These are phyloP conservation scores for Cladochytrium replicatum DNA, from an alignment of 192 early-diverging fungal genomes.

Conservation along the genomic window DNA sequence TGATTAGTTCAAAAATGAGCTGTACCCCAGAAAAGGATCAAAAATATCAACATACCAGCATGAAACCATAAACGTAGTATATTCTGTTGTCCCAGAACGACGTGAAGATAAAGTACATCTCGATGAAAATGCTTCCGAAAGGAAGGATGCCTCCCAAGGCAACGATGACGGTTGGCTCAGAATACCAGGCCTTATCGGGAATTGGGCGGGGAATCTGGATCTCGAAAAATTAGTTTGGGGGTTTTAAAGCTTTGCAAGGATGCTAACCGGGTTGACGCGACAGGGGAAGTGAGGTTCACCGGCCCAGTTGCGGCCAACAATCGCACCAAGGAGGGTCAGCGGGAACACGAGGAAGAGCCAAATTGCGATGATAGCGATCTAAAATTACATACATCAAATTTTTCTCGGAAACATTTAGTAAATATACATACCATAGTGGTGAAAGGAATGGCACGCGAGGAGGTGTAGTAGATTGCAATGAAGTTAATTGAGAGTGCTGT, in stretches of 20 bases:
- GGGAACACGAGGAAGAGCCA: constrained; percentile 81
- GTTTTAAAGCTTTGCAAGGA: not conserved
- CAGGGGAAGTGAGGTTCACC: constrained; percentile 59
- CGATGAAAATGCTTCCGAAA: constrained; percentile 90
- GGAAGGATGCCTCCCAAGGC: constrained; percentile 77
- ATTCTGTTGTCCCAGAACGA: constrained; percentile 84
- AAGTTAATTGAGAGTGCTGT: constrained; percentile 69
- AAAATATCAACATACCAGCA: constrained; percentile 42
- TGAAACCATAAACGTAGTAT: constrained; percentile 90
- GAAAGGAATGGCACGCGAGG: constrained; percentile 83
- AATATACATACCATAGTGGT: constrained; percentile 56
- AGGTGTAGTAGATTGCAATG: constrained; percentile 65
- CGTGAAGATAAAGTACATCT: constrained; percentile 94
- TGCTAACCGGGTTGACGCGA: constrained; percentile 74
- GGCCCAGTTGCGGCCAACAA: constrained; percentile 56
- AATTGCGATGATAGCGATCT: constrained; percentile 66
- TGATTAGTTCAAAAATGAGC: constrained; percentile 1
- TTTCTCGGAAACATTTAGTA: not conserved
- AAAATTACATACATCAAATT: not conserved
- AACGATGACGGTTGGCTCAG: constrained; percentile 63
- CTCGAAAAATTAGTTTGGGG: not conserved
- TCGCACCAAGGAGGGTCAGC: constrained; percentile 69
- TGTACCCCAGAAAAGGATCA: not conserved
- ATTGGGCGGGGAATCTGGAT: constrained; percentile 16
- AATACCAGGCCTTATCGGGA: constrained; percentile 18